Evolutionary conservation across 2,329 filamentous ascomycete genomes (phyloP), one percentile per base, ranked within the genome.

Genomic region (Emmonsiellopsis sp.): DNA sequence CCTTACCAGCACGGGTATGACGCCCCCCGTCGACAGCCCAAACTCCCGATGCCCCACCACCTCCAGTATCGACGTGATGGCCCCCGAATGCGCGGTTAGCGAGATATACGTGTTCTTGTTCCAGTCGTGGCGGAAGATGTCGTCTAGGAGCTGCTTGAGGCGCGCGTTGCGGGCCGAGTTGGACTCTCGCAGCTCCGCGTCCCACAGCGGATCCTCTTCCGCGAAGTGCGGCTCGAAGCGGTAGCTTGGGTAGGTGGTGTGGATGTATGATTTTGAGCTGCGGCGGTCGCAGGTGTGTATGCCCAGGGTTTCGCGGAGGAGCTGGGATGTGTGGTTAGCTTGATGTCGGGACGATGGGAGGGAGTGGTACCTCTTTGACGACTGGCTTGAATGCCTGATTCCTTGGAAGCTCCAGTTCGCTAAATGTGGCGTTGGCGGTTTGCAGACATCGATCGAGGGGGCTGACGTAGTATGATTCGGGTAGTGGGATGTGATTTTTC

Each of bases 271-370:
- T 54, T 70, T 73, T 55, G 65, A 70, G 40, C 75, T 77, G 8
- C 82, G 74, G 11, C 75, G 73, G 64, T 84, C 80, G 62, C 82
- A 85, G 0, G 81, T 84, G 63, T 84, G 81, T 32, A 79, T 73
- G 14, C 79, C 80, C 51, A 83, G 74, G 0, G 77, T 77, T 66
- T 85, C 82, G 10, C 81, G 72, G 40, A 84, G 70, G 39, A 77
- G 66, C 70, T 72, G 49, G 34, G 5, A 31, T 5, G 36, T 44
- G 27, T 32, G n/a, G 27, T n/a, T 51, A 39, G 36, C 44, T 27
- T 32, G n/a, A 6, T 14, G 37, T 4, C 33, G 17, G 5, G 27
- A 34, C n/a, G 17, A 21, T 17, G 10, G 27, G 37, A 14, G 6
- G 9, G 10, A 6, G 40, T 48, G 57, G 49, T 60, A 75, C 72